These are phyloP conservation scores for Melampsora larici-populina DNA, from an alignment of 1,284 basidiomycete genomes.

Conservation along the genomic window DNA sequence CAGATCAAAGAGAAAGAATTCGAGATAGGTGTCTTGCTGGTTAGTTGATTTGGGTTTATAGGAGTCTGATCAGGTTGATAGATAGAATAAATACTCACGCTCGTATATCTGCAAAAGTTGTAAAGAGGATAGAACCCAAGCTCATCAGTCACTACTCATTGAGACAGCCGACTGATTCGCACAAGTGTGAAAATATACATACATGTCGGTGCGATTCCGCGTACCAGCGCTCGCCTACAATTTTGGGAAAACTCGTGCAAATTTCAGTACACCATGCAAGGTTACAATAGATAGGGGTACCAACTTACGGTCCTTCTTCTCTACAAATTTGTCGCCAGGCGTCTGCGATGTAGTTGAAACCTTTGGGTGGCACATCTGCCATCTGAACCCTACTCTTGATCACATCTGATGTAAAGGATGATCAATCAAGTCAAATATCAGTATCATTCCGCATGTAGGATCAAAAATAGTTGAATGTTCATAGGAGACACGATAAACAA, in stretches of 20 bases:
- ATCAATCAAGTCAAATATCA: background rate
- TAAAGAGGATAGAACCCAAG: background rate
- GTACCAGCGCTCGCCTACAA: constrained; percentile 41
- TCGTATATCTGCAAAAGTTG: constrained; percentile 47
- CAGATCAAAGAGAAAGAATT: background rate
- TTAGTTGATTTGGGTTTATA: constrained; percentile 64
- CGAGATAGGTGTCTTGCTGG: constrained; percentile 55
- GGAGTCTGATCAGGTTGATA: constrained; percentile 12
- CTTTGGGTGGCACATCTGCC: constrained; percentile 70
- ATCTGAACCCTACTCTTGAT: constrained; percentile 87
- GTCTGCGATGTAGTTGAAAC: constrained; percentile 69
- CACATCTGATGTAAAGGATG: constrained; percentile 63
- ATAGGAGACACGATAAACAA: background rate
- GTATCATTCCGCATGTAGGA: background rate
- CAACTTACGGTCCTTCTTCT: constrained; percentile 71
- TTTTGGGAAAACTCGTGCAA: background rate
- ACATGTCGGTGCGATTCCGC: constrained; percentile 41
- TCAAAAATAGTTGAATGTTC: constrained; percentile 6
- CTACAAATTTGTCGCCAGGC: constrained; percentile 68
- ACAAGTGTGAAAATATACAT: constrained; percentile 68
- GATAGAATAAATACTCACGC: constrained; percentile 47
- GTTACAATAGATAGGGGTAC: constrained; percentile 33
- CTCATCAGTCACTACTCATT: constrained; percentile 8
- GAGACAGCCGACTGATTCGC: constrained; percentile 65
- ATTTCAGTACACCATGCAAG: constrained; percentile 57